A percentile compares a stretch with the other conserved stretches of the same genome.
These are phyloP conservation scores for Ceratorhiza oryzae-sativae DNA, from an alignment of 1,284 basidiomycete genomes.

Conservation along the genomic window DNA sequence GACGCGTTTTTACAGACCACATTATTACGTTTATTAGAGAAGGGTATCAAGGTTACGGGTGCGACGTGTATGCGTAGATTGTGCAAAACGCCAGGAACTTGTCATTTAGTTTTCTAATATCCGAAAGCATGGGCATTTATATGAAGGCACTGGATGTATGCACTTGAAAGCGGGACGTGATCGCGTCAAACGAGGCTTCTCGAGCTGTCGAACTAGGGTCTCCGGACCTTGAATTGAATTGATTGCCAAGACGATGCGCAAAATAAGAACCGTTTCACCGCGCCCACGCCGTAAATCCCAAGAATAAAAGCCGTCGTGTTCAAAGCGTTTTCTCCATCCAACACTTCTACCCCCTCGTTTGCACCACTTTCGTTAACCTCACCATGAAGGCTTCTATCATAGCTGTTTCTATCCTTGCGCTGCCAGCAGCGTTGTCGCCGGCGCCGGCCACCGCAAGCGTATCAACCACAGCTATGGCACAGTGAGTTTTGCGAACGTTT, in stretches of 20 bases:
- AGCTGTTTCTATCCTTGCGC: slow-evolving; percentile 3
- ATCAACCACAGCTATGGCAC: background rate
- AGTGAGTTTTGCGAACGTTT: background rate
- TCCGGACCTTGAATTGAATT: background rate
- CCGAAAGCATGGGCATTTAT: too few species aligned
- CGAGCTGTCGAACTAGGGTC: background rate
- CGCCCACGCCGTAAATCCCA: background rate
- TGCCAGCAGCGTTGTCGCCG: background rate
- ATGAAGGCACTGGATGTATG: too few species aligned
- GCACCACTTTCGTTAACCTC: slow-evolving; percentile 11
- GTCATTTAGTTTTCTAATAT: too few species aligned
- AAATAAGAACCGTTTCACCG: background rate
- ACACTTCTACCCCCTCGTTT: background rate
- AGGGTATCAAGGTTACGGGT: slow-evolving; percentile 57
- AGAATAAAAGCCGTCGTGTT: slow-evolving; percentile 7
- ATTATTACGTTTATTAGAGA: slow-evolving; percentile 68
- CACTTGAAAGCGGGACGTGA: background rate
- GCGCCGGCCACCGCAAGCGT: background rate
- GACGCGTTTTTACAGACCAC: slow-evolving; percentile 55
- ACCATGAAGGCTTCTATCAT: slow-evolving; percentile 19
- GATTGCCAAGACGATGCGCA: background rate
- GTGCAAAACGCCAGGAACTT: background rate
- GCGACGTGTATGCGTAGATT: slow-evolving; percentile 43
- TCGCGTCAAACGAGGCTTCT: background rate
- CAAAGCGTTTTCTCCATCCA: background rate